Conservation (phyloP, 257 asterid genomes). For the Petunia secreta region DNA sequence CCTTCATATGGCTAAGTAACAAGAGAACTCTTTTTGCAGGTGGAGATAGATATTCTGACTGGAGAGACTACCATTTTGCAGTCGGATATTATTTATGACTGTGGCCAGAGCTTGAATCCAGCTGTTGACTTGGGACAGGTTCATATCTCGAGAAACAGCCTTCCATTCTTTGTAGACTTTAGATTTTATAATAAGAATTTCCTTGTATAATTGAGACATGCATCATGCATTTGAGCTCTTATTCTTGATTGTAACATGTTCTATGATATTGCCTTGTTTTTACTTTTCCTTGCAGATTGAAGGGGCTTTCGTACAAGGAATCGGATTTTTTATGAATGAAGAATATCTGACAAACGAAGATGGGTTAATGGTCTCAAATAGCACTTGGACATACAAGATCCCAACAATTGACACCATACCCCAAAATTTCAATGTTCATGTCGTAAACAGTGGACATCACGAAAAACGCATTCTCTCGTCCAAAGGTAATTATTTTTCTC, state of each 20-base stretch:
- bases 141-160: background rate
- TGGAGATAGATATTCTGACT: constrained; percentile 60
- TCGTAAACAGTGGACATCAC: constrained; percentile 69
- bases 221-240: background rate
- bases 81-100: constrained; percentile 70
- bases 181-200: background rate
- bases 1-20: background rate
- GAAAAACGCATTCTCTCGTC: constrained; percentile 71
- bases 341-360: constrained; percentile 61
- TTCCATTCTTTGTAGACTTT: background rate
- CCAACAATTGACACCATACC: constrained; percentile 83
- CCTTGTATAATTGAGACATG: background rate
- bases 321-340: constrained; percentile 86
- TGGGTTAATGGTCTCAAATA: constrained; percentile 55
- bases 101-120: constrained; percentile 85
- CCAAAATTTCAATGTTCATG: constrained; percentile 58
- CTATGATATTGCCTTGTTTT: background rate
- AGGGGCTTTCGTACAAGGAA: constrained; percentile 88
- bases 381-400: constrained; percentile 84
- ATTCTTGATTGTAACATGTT: constrained; percentile 11
- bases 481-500: constrained; percentile 50
- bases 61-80: constrained; percentile 61
- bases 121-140: constrained; percentile 89
- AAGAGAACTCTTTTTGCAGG: constrained; percentile 44
- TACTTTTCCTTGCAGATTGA: constrained; percentile 53